Evolutionary conservation across 2,329 filamentous ascomycete species (phyloP), one percentile per base, ranked within the genome.

Genomic region (Botrytis hyacinthi): DNA sequence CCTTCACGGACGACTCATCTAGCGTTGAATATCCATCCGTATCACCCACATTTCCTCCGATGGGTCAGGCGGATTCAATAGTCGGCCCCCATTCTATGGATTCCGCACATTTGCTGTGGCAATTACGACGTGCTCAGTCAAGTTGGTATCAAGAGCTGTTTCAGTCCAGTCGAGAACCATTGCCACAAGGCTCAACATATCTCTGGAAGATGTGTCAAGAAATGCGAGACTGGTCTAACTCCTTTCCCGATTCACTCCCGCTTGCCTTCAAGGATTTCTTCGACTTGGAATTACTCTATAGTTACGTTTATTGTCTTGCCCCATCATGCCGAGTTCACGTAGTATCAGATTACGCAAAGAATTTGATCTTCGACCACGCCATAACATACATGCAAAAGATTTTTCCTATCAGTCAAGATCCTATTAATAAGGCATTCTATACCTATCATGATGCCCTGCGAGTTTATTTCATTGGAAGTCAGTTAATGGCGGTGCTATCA

Each of bases 71-170:
- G 59, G 72, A 75, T 76, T 81, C 85, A 70, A 83, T 86, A 60
- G 79, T 80, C 78, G 84, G 80, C 74, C 87, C 81, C 77, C 86
- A 83, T 78, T 87, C 82, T 1, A 88, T 92, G 48, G 90, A 93
- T 73, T 89, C 93, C 8, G 94, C 94, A 0, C 85, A 94, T 18
- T 87, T 94, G 29, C 84, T 97, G 2, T 95, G 97, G 80, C 90
- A 91, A 78, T 88, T 98, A 14, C 92, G 95, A n/a, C 89, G 91
- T 74, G 88, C 93, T 10, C 92, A 98, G 81, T 98, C 96, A 0
- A 87, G 88, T 68, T 97, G 94, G 89, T 98, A 98, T 78, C 94
- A 97, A 79, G 89, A 91, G 35, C 88, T 98, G 4, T 96, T 96
- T 80, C 93, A 96, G 79, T 92, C 91, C 29, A 92, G 92, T 16